These are phyloP conservation scores for Truncatella angustata DNA, from an alignment of 2,329 filamentous ascomycete genomes.

Conservation along the genomic window DNA sequence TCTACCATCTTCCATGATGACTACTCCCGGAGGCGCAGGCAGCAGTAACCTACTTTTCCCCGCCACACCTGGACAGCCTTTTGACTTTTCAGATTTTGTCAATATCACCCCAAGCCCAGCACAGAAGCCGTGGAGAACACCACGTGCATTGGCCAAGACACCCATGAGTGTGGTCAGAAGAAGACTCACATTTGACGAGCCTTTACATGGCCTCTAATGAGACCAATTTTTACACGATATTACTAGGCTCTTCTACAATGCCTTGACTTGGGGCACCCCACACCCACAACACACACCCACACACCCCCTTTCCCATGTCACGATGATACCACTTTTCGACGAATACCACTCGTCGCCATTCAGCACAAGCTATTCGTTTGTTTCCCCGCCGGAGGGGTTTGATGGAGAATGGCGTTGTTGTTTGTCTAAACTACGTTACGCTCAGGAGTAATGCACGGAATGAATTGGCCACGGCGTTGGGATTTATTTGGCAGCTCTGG, in stretches of 20 bases:
- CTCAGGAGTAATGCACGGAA: constrained; percentile 1
- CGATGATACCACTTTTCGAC: constrained; percentile 13
- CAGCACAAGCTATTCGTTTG: not conserved
- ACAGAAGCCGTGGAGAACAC: constrained; percentile 86
- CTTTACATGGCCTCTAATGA: constrained; percentile 34
- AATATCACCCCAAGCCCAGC: constrained; percentile 96
- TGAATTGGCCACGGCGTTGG: constrained; percentile 3
- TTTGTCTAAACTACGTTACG: not conserved
- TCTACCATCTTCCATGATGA: constrained; percentile 83
- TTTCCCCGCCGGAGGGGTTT: not conserved
- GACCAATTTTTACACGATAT: no score
- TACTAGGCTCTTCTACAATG: not conserved
- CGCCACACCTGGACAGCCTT: constrained; percentile 76
- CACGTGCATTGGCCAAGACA: constrained; percentile 56
- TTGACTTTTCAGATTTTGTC: constrained; percentile 96
- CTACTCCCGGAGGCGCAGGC: constrained; percentile 73
- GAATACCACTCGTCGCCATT: not conserved
- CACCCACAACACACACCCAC: not conserved
- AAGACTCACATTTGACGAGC: constrained; percentile 78
- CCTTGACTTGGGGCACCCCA: not conserved
- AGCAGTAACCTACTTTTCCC: constrained; percentile 58
- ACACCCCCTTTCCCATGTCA: constrained; percentile 9
- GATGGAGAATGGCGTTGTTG: no score
- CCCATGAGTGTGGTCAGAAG: constrained; percentile 68
- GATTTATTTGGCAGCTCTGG: not conserved